Percentiles rank a stretch among this genome's conserved stretches.
These are phyloP conservation scores for Persicaria maculosa DNA, from an alignment of 148 eudicot species.

Conservation along the genomic window DNA sequence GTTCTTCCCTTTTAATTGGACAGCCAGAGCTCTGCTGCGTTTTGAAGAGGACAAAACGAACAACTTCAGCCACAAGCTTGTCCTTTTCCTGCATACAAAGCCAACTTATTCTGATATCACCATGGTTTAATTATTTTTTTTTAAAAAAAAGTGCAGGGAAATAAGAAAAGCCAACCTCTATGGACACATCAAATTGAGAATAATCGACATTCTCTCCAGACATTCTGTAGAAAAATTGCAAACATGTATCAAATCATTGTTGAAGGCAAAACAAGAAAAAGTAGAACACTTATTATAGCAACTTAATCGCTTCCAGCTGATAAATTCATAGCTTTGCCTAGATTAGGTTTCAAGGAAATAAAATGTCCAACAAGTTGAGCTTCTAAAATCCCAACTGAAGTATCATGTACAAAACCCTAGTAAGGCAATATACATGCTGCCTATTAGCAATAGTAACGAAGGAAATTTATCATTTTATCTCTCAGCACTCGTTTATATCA, in stretches of 20 bases:
- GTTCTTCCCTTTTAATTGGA: constrained; percentile 84
- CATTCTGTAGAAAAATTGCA: constrained; percentile 35
- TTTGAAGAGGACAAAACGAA: constrained; percentile 78
- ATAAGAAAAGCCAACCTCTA: constrained; percentile 34
- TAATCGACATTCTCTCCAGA: constrained; percentile 34
- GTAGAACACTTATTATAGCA: not conserved
- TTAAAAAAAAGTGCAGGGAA: not conserved
- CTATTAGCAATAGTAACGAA: not conserved
- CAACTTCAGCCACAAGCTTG: constrained; percentile 72
- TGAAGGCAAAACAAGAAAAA: not conserved
- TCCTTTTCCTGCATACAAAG: constrained; percentile 58
- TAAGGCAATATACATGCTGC: not conserved
- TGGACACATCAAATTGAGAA: constrained; percentile 63
- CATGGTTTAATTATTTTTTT: too few species aligned
- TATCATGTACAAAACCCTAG: not conserved
- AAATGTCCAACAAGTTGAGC: not conserved
- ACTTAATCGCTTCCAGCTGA: not conserved
- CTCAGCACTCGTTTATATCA: not conserved
- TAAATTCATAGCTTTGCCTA: too few species aligned
- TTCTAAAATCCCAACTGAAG: not conserved
- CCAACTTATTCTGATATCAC: not conserved
- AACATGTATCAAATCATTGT: not conserved
- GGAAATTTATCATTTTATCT: too few species aligned
- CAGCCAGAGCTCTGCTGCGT: constrained; percentile 80
- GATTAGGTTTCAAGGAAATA: not conserved